These are phyloP conservation scores for Stephania japonica DNA, from an alignment of 164 flowering plant genomes.

Conservation along the genomic window DNA sequence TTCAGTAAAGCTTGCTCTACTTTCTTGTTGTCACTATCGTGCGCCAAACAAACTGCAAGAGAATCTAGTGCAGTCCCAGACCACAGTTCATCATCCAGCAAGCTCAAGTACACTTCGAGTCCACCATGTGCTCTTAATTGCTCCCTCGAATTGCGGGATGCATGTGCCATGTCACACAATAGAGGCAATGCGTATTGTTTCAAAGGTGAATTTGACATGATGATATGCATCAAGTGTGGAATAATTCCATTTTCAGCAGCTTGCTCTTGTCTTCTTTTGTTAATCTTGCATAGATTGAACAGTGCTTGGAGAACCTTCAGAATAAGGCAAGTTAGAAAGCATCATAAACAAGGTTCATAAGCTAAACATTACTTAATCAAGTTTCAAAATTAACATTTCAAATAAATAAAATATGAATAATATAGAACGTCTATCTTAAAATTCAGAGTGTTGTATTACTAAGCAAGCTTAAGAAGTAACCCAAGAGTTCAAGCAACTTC, in stretches of 20 bases:
- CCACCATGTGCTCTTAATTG: constrained; percentile 94
- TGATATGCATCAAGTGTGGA: constrained; percentile 93
- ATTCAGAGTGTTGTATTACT: not conserved
- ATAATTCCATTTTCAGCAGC: constrained; percentile 99
- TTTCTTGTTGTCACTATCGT: constrained; percentile 86
- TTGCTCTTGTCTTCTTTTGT: constrained; percentile 96
- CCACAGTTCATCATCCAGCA: constrained; percentile 92
- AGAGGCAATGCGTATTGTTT: constrained; percentile 86
- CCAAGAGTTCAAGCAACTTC: not conserved
- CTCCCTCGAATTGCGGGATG: constrained; percentile 95
- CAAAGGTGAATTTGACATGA: constrained; percentile 75
- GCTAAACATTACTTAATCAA: not conserved
- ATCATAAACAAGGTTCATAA: not conserved
- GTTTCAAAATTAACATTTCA: not conserved
- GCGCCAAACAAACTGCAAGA: constrained; percentile 90
- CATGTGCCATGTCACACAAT: constrained; percentile 98
- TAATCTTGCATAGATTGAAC: constrained; percentile 94
- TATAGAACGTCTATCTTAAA: not conserved
- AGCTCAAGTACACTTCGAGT: constrained; percentile 86
- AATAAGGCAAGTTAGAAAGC: constrained; percentile 7
- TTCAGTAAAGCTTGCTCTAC: constrained; percentile 90
- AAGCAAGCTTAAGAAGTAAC: not conserved
- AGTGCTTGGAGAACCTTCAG: constrained; percentile 86
- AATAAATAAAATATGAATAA: not conserved
- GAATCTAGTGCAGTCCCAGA: constrained; percentile 94